phyloP scores from a whole-genome alignment of 208 protist species.

The Porcisia deanei region DNA sequence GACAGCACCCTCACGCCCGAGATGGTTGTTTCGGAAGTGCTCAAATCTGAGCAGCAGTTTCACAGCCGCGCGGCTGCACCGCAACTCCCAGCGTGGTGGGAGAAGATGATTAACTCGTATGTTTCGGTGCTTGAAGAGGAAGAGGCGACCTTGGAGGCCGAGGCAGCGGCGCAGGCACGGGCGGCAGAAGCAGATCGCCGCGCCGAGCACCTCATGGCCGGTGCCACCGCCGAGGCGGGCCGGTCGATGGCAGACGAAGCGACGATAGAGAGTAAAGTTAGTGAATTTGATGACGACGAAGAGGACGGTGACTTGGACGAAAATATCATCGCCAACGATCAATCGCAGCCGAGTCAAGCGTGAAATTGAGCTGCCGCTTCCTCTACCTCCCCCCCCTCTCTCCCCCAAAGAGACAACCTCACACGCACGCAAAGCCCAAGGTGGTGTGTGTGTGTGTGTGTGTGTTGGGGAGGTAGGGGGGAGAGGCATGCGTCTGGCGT shows the following conservation, averaged over 20 bases:
- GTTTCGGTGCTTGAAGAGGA: slow-evolving; percentile 46
- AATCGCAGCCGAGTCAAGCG: not conserved
- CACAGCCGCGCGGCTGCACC: slow-evolving; percentile 11
- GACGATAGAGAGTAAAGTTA: slow-evolving; percentile 15
- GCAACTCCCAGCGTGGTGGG: slow-evolving; percentile 53
- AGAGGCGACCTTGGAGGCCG: slow-evolving; percentile 23
- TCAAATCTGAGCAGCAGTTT: slow-evolving; percentile 21
- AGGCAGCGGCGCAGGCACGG: slow-evolving; percentile 24
- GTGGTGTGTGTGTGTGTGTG: no score
- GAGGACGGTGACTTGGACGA: slow-evolving; percentile 16
- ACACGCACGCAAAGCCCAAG: not conserved
- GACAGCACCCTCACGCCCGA: slow-evolving; percentile 5
- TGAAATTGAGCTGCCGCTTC: not conserved
- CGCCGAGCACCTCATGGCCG: slow-evolving; percentile 20
- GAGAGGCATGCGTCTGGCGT: not conserved
- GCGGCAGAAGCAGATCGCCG: slow-evolving; percentile 19
- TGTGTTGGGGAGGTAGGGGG: no score
- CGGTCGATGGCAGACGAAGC: slow-evolving; percentile 23
- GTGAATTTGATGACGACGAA: slow-evolving; percentile 7
- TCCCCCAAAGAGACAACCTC: not conserved
- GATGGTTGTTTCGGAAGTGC: slow-evolving; percentile 27
- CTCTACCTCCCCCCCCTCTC: not conserved
- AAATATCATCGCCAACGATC: slow-evolving; percentile 2
- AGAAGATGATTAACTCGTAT: slow-evolving; percentile 44
- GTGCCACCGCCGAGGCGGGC: slow-evolving; percentile 26